phyloP scores from a whole-genome alignment of 306 rosid species.

The Lathyrus sativus region DNA sequence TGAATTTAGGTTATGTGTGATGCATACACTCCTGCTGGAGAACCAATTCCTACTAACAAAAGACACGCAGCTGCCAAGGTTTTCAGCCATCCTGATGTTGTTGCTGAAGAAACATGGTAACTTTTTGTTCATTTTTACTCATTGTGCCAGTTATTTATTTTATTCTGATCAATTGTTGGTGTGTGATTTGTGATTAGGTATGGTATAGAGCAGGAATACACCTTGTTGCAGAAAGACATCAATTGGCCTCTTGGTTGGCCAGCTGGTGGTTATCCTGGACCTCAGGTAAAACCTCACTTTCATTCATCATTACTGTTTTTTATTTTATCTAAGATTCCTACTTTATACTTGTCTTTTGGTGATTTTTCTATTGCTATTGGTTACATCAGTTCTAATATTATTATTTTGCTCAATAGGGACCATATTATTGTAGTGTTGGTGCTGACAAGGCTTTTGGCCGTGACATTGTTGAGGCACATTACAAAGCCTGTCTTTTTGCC shows the following conservation, averaged over 20 bases:
- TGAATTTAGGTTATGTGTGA: conserved; percentile 57
- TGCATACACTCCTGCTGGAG: conserved; percentile 67
- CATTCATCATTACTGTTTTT: background rate
- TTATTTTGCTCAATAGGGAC: conserved; percentile 60
- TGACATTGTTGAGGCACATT: conserved; percentile 83
- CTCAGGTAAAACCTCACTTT: conserved; percentile 44
- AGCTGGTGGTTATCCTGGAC: conserved; percentile 65
- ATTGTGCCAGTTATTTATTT: conserved; percentile 1
- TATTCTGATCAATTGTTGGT: conserved; percentile 1
- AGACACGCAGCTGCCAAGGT: conserved; percentile 59
- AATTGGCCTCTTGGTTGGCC: conserved; percentile 76
- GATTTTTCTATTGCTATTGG: background rate
- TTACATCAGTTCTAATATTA: background rate
- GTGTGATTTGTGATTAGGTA: conserved; percentile 58
- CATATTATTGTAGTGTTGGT: conserved; percentile 82
- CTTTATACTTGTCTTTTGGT: conserved; percentile 12
- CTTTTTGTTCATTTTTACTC: background rate
- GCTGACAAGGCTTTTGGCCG: conserved; percentile 93
- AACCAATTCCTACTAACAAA: conserved; percentile 66
- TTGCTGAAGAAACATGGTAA: conserved; percentile 58
- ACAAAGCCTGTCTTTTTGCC: conserved; percentile 91
- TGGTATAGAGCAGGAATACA: conserved; percentile 77
- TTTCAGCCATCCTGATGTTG: conserved; percentile 62
- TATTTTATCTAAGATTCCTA: background rate
- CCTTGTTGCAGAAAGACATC: conserved; percentile 57